These are phyloP conservation scores for Blumeria graminis DNA, from an alignment of 2,329 filamentous ascomycete species.

Conservation along the genomic window DNA sequence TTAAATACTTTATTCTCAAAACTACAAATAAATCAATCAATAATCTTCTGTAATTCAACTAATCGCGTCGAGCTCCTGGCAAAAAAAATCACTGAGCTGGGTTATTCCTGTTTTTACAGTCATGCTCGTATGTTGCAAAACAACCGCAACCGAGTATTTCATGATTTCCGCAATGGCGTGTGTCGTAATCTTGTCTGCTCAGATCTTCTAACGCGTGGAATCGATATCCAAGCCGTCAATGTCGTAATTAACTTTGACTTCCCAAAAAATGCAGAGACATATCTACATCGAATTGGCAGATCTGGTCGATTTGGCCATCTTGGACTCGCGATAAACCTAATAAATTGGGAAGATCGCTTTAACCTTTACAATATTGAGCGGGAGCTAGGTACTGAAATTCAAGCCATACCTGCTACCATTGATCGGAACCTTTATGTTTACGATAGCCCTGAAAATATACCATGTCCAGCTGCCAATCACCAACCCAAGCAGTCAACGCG, in stretches of 20 bases:
- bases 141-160: conserved; percentile 92
- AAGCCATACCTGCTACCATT: conserved; percentile 80
- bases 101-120: conserved; percentile 98
- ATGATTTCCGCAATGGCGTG: conserved; percentile 94
- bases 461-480: conserved; percentile 43
- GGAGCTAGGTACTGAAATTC: conserved; percentile 89
- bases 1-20: conserved; percentile 97
- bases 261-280: conserved; percentile 97
- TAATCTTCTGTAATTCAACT: conserved; percentile 99
- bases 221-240: conserved; percentile 97
- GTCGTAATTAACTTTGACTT: conserved; percentile 99
- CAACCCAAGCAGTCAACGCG: conserved; percentile 13
- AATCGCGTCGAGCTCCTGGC: conserved; percentile 92
- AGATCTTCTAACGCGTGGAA: conserved; percentile 89
- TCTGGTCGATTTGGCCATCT: conserved; percentile 93
- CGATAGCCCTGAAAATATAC: conserved; percentile 85
- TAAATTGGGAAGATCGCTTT: conserved; percentile 98
- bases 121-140: conserved; percentile 96
- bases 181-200: conserved; percentile 97
- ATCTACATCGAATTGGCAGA: conserved; percentile 91
- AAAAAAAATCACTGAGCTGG: conserved; percentile 97
- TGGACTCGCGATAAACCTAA: conserved; percentile 92
- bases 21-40: conserved; percentile 98
- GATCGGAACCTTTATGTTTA: conserved; percentile 98
- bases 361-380: conserved; percentile 98